Percentiles rank a stretch among this genome's conserved stretches.
phyloP scores from a whole-genome alignment of 306 rosid species.

The Prunus campanulata region DNA sequence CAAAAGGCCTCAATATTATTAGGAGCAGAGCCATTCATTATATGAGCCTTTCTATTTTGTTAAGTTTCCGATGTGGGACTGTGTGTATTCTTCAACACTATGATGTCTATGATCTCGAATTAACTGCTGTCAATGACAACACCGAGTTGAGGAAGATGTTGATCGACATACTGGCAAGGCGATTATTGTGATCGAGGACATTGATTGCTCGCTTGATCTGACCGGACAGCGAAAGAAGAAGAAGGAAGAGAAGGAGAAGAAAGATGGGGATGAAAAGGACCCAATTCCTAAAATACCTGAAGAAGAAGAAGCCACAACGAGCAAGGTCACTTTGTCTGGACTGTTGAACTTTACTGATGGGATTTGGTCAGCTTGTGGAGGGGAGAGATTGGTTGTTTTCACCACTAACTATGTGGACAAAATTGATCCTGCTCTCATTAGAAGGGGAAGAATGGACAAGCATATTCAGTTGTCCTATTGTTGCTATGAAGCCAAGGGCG shows the following conservation, averaged over 20 bases:
- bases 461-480: conserved; percentile 65
- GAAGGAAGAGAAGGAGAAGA: conserved; percentile 11
- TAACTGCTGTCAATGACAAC: conserved; percentile 54
- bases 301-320: conserved; percentile 21
- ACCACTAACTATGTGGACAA: conserved; percentile 58
- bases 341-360: conserved; percentile 65
- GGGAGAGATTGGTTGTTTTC: conserved; percentile 55
- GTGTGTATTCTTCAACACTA: conserved; percentile 5
- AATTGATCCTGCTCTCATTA: conserved; percentile 57
- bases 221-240: conserved; percentile 51
- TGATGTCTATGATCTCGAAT: conserved; percentile 61
- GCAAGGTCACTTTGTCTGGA: conserved; percentile 64
- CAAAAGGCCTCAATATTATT: no score
- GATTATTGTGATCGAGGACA: conserved; percentile 59
- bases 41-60: no score
- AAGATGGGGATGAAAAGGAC: conserved; percentile 17
- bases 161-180: conserved; percentile 43
- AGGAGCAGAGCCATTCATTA: no score
- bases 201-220: conserved; percentile 68
- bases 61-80: no score
- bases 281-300: conserved; percentile 7
- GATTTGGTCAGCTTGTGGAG: conserved; percentile 71
- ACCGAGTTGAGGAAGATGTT: conserved; percentile 39
- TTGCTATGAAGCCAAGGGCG: neutral
- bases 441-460: conserved; percentile 74